Percentiles rank a stretch among this genome's conserved stretches.
Evolutionary conservation across 768 basidiomycete genomes (phyloP).

Genomic region (Hemileccinum rubropunctum): DNA sequence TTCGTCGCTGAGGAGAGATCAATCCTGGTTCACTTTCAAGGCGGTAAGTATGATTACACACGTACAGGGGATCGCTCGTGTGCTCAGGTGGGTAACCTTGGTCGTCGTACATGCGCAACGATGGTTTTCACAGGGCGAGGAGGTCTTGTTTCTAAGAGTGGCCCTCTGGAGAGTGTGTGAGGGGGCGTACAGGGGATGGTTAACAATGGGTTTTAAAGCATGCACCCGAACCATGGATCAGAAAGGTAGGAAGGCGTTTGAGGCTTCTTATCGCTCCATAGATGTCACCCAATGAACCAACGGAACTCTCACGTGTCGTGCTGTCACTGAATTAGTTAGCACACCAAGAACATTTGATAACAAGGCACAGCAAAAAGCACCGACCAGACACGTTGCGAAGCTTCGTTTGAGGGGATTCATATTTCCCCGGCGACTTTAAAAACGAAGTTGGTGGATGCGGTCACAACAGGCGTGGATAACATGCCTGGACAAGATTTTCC

Average conservation of each 20-base stretch:
- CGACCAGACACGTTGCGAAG: not conserved
- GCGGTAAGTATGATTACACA: not conserved
- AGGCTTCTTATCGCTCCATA: not conserved
- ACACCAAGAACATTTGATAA: not conserved
- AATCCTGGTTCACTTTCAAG: no score
- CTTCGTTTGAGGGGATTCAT: not conserved
- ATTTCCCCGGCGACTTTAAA: not conserved
- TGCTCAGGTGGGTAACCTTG: not conserved
- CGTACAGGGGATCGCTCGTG: constrained; percentile 11
- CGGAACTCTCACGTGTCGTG: not conserved
- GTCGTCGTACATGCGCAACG: constrained; percentile 1
- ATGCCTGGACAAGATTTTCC: no score
- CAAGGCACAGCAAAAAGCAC: not conserved
- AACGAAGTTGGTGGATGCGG: no score
- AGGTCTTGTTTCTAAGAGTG: not conserved
- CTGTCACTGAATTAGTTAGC: not conserved
- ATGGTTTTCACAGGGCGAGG: not conserved
- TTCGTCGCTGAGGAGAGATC: constrained; percentile 3
- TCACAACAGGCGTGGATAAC: no score
- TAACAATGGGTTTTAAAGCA: constrained; percentile 6
- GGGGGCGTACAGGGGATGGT: not conserved
- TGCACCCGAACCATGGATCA: not conserved
- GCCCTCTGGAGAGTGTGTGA: not conserved
- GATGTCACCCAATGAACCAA: not conserved
- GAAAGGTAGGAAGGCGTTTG: not conserved